Conservation (phyloP, 345 rosid species). For the Lagerstroemia speciosa region DNA sequence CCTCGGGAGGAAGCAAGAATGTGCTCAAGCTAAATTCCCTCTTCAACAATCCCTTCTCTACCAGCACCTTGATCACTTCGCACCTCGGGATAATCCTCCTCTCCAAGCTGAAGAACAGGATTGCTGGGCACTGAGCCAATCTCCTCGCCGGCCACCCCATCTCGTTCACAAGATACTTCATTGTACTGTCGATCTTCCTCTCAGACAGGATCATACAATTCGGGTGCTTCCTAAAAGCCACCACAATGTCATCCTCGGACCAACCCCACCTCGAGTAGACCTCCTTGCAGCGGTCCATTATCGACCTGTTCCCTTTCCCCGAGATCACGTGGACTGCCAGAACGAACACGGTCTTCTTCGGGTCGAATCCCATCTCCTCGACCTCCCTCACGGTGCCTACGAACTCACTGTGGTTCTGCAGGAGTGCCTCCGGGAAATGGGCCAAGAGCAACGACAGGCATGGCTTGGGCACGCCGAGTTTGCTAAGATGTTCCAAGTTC, state of each 20-base stretch:
- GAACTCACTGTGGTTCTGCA: not conserved
- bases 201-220: conserved; percentile 9
- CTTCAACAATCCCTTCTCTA: conserved; percentile 11
- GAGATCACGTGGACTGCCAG: conserved; percentile 5
- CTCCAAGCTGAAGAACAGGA: conserved; percentile 18
- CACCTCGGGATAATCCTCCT: conserved; percentile 21
- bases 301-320: not conserved
- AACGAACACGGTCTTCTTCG: not conserved
- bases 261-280: conserved; percentile 18
- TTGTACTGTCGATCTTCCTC: conserved; percentile 15
- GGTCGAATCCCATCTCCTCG: conserved; percentile 1
- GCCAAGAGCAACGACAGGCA: conserved; percentile 3
- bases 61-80: conserved; percentile 11
- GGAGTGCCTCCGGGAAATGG: conserved; percentile 4
- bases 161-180: conserved; percentile 19
- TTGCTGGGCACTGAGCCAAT: conserved; percentile 15
- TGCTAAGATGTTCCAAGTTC: not conserved
- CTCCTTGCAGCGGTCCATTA: conserved; percentile 16
- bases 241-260: conserved; percentile 20
- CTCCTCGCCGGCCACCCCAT: conserved; percentile 14
- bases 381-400: not conserved
- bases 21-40: not conserved
- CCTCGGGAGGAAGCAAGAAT: conserved; percentile 8
- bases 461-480: conserved; percentile 1
- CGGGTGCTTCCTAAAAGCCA: conserved; percentile 21